Conservation (phyloP, 192 early-diverging fungal species). For the Cladochytrium replicatum region DNA sequence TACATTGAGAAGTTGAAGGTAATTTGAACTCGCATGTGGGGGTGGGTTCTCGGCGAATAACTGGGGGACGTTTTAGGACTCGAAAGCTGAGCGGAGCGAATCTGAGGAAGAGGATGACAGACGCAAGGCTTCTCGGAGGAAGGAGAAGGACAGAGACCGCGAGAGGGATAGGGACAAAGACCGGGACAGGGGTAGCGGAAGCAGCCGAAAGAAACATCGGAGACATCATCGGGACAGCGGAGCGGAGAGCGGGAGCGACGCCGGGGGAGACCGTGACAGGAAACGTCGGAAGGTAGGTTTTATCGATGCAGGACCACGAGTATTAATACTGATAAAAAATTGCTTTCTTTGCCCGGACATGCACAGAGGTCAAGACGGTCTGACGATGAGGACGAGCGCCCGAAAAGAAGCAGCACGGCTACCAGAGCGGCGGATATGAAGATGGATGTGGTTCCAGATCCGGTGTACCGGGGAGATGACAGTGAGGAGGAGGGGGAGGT, state of each 20-base stretch:
- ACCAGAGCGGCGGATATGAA: background rate
- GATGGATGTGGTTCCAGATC: background rate
- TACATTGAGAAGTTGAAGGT: slow-evolving; percentile 56
- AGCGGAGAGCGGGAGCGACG: slow-evolving; percentile 8
- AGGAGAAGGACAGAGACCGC: slow-evolving; percentile 21
- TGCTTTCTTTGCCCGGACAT: no score
- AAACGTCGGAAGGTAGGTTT: slow-evolving; percentile 1
- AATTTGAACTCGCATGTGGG: no score
- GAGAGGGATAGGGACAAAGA: slow-evolving; percentile 23
- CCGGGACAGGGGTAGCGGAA: slow-evolving; percentile 6
- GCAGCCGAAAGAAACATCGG: background rate
- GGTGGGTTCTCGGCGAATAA: no score
- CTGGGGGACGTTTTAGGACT: no score
- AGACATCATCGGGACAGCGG: background rate
- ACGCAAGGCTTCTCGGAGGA: slow-evolving; percentile 13
- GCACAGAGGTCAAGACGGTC: no score
- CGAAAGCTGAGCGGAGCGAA: slow-evolving; percentile 16
- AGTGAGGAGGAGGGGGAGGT: slow-evolving; percentile 16
- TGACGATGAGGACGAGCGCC: background rate
- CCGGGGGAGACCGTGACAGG: background rate
- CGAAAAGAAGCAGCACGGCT: background rate
- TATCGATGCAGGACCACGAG: no score
- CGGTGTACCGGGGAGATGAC: slow-evolving; percentile 3
- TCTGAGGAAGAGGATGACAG: slow-evolving; percentile 12
- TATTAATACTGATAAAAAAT: no score